Evolutionary conservation across 2,329 filamentous ascomycete species (phyloP).

Genomic region (Camillea tinctor): DNA sequence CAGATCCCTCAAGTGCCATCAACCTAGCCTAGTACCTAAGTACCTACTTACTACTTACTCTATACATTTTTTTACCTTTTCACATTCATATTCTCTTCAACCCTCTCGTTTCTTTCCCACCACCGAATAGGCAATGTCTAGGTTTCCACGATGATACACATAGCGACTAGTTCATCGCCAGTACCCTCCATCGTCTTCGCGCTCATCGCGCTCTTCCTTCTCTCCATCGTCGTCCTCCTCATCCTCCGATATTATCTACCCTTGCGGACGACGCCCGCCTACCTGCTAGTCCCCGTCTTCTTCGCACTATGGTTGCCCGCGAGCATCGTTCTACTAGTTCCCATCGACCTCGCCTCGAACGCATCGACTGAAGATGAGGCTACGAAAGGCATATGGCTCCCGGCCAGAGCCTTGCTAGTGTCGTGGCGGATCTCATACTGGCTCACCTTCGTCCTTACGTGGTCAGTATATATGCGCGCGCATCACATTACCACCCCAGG

Average conservation of each 20-base stretch:
- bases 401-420: conserved; percentile 73
- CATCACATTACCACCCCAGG: neutral
- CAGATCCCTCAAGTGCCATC: neutral
- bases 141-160: conserved; percentile 50
- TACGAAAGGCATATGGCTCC: conserved; percentile 82
- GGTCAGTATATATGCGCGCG: conserved; percentile 48
- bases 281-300: conserved; percentile 89
- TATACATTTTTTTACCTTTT: too few species aligned
- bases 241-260: conserved; percentile 89
- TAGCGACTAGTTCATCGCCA: conserved; percentile 55
- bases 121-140: conserved; percentile 7
- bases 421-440: conserved; percentile 96
- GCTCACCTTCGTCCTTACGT: conserved; percentile 93
- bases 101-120: neutral
- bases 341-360: conserved; percentile 90
- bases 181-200: conserved; percentile 81
- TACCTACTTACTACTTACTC: too few species aligned
- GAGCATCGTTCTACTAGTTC: conserved; percentile 86
- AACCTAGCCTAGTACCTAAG: too few species aligned
- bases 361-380: conserved; percentile 69
- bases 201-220: conserved; percentile 66
- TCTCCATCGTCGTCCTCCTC: conserved; percentile 75
- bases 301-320: conserved; percentile 92
- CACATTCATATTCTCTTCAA: conserved; percentile 1
- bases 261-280: conserved; percentile 84